Evolutionary conservation across 2,329 filamentous ascomycete species (phyloP), one percentile per base, ranked within the genome.

Genomic region (Dothideomycetidae sp.): DNA sequence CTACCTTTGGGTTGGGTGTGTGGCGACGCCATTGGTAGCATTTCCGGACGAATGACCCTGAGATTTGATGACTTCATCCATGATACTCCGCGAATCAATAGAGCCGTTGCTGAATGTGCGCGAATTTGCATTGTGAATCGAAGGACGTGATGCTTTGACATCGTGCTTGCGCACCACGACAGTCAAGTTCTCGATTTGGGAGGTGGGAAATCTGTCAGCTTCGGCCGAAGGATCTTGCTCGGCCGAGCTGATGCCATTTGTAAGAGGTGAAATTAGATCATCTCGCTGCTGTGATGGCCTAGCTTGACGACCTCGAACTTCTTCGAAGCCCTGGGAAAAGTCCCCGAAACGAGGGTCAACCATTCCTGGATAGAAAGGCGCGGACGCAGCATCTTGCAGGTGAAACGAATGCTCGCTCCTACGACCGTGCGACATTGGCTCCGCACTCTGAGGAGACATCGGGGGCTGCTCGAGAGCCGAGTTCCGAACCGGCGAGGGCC

Each of bases 91-190:
- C 49, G 62, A 62, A 56, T 75, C 64, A 54, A 73, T 65, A 34
- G 62, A 69, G 44, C 66, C 63, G 53, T 72, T 69, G 44, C 68
- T 70, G 54, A 70, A 70, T 13, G 65, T 70, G 53, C 64, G 60
- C 13, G 59, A 58, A 15, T 58, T 56, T 28, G 57, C 46, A 36
- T 51, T 57, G 46, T 62, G 60, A 46, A 56, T 60, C 18, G 56
- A 52, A 49, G 43, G 51, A 31, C 38, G 37, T 21, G 36, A 32
- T 21, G 31, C 33, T 10, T 26, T 18, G 13, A 41, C 33, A 28
- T 47, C 47, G 43, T 50, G 46, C 51, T 50, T 61, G 47, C 58
- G 64, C 38, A 73, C 64, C 43, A 75, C 58, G 42, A 71, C 67
- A 29, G 61, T 63, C 44, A 75, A 59, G 39, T 59, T 59, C 46